Conservation (phyloP, 2,329 filamentous ascomycete genomes). For the Clarireedia homoeocarpa region DNA sequence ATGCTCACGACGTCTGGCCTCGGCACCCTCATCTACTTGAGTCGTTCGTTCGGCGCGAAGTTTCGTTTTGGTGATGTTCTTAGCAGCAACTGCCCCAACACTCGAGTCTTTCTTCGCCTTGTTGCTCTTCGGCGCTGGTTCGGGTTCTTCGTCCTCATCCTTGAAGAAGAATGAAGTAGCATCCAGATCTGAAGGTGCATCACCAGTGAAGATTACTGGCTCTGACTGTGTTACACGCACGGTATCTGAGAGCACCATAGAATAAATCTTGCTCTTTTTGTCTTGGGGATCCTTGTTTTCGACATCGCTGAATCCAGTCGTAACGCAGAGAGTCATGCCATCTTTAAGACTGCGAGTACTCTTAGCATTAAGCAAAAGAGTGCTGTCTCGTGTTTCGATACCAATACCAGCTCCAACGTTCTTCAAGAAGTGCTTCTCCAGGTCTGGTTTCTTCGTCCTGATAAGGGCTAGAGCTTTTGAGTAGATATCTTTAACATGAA, state of each 20-base stretch:
- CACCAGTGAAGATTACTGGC: slow-evolving; percentile 83
- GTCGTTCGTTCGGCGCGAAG: slow-evolving; percentile 85
- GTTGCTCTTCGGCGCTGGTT: slow-evolving; percentile 71
- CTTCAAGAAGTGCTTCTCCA: slow-evolving; percentile 92
- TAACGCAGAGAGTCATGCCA: slow-evolving; percentile 92
- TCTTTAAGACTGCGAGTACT: slow-evolving; percentile 78
- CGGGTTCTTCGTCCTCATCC: slow-evolving; percentile 66
- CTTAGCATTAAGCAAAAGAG: slow-evolving; percentile 79
- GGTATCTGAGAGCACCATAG: slow-evolving; percentile 85
- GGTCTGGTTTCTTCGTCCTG: slow-evolving; percentile 84
- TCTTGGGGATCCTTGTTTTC: slow-evolving; percentile 82
- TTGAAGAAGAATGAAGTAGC: slow-evolving; percentile 98
- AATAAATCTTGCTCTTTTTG: slow-evolving; percentile 83
- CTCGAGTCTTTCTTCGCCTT: slow-evolving; percentile 80
- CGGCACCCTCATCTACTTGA: slow-evolving; percentile 81
- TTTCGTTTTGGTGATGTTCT: slow-evolving; percentile 91
- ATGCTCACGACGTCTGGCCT: slow-evolving; percentile 79
- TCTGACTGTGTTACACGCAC: slow-evolving; percentile 78
- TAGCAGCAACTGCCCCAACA: slow-evolving; percentile 81
- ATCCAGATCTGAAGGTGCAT: slow-evolving; percentile 84
- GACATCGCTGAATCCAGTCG: slow-evolving; percentile 83
- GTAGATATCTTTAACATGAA: slow-evolving; percentile 82
- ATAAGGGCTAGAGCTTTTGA: slow-evolving; percentile 74
- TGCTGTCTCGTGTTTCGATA: slow-evolving; percentile 80
- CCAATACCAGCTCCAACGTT: slow-evolving; percentile 89